Evolutionary conservation across 495 filamentous ascomycete species (phyloP).

Genomic region (Lentithecium fluviatile): DNA sequence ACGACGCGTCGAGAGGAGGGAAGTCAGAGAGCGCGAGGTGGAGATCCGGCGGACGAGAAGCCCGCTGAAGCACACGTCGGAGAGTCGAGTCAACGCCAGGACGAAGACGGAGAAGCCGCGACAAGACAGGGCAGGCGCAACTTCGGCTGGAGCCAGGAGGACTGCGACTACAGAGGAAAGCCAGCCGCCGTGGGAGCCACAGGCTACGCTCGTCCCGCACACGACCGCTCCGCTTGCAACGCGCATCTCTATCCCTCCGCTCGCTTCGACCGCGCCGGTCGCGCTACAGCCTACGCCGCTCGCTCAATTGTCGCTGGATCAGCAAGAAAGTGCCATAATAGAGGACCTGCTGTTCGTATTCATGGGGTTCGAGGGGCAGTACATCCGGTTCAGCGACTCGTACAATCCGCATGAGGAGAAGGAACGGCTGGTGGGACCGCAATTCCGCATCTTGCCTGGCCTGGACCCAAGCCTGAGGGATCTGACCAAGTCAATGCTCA

Average conservation of each 20-base stretch:
- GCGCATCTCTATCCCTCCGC: constrained; percentile 79
- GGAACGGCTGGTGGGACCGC: constrained; percentile 77
- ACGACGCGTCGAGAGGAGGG: constrained; percentile 32
- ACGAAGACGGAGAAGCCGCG: constrained; percentile 49
- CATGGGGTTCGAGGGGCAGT: constrained; percentile 98
- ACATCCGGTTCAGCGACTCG: constrained; percentile 77
- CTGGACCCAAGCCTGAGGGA: constrained; percentile 90
- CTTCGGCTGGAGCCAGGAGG: constrained; percentile 11
- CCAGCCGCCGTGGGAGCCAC: constrained; percentile 69
- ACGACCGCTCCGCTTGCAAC: constrained; percentile 85
- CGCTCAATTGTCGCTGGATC: constrained; percentile 68
- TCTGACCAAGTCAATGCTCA: constrained; percentile 81
- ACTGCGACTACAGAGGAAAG: constrained; percentile 13
- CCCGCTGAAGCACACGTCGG: constrained; percentile 59
- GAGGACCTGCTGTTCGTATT: constrained; percentile 93
- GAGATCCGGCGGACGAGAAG: constrained; percentile 62
- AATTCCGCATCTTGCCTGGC: constrained; percentile 75
- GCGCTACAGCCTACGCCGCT: constrained; percentile 70
- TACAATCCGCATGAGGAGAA: constrained; percentile 85
- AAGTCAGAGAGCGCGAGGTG: constrained; percentile 31
- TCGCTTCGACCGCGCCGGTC: constrained; percentile 69
- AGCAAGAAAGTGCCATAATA: constrained; percentile 80
- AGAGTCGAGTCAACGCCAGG: constrained; percentile 41
- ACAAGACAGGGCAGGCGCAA: constrained; percentile 44
- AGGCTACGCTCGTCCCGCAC: constrained; percentile 75